Base-by-base conservation (phyloP, 768 basidiomycete genomes). In the Tulasnella calospora region DNA sequence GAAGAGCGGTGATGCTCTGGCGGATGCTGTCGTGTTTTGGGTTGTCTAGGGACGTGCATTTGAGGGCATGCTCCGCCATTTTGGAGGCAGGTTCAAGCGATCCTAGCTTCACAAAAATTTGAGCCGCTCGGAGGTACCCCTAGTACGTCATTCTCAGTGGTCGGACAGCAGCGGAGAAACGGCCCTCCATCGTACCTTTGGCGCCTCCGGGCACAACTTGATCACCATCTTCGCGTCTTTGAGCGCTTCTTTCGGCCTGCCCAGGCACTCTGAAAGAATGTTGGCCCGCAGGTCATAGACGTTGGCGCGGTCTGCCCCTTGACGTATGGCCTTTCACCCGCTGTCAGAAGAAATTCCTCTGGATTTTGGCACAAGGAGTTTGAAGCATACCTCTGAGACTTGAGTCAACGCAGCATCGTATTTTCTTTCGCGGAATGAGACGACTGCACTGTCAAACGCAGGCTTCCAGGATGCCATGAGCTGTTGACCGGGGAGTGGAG, bases 141-240 rank as follows among this genome's bases (percentile, higher is more conserved):
- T 78, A 71, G 7, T 73, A 57, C 27, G 36, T 57, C 51, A 74
- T 74, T 35, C 1, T 74, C 8, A 74, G 33, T 74, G 27, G 12
- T 13, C 17, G 47, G 30, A 12, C 40, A 23, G 10, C 21, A 30
- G 9, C 21, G 23, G 8, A 9, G 55, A 27, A 46, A 35, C 23
- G 38, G 12, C 8, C 7, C 10, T 8, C 0, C 13, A 2, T 21
- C 40, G 23, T 10, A 78, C 77, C 69, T 78, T 44, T 30, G 61
- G 44, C 21, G 77, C 71, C 10, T 71, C 35, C 9, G 77, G 77
- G 30, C 67, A 67, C n/a, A 78, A 38, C 41, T 78, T 70, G 55
- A 78, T 78, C 19, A 78, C 77, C 41, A 47, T 78, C 44, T 78
- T 78, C 41, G 77, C 77, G 55, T 78, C 77, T 69, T n/a, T 73